A percentile compares a stretch with the other conserved stretches of the same genome.
These are phyloP conservation scores for Solanum aculeatissimum DNA, from an alignment of 305 asterid species.

Conservation along the genomic window DNA sequence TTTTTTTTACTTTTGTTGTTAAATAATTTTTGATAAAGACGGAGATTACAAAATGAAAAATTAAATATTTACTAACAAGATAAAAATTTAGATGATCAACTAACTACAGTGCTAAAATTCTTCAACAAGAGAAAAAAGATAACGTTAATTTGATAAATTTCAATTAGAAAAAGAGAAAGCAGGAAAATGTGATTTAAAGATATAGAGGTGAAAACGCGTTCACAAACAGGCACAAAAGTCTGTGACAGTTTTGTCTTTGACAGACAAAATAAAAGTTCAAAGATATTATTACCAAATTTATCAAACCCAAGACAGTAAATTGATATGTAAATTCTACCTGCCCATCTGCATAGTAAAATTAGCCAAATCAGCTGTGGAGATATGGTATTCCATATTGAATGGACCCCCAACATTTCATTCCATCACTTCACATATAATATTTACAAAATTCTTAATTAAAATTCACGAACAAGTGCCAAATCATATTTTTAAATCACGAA, in stretches of 20 bases:
- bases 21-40: too few relatives aligned
- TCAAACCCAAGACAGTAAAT: not conserved
- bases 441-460: not conserved
- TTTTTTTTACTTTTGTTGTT: too few relatives aligned
- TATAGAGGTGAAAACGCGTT: not conserved
- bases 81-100: too few relatives aligned
- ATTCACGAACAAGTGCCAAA: not conserved
- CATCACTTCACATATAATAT: not conserved
- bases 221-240: not conserved
- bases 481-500: not conserved
- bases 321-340: not conserved
- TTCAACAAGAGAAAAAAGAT: too few relatives aligned
- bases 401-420: not conserved
- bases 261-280: not conserved
- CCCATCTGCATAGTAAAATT: not conserved
- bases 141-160: too few relatives aligned
- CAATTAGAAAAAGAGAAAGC: not conserved
- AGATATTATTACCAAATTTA: not conserved
- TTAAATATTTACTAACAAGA: too few relatives aligned
- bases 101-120: too few relatives aligned
- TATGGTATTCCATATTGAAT: not conserved
- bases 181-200: not conserved
- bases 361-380: not conserved
- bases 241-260: not conserved
- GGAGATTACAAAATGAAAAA: too few relatives aligned